Base-by-base conservation (phyloP, 495 filamentous ascomycete genomes). In the Cercophora scortea region DNA sequence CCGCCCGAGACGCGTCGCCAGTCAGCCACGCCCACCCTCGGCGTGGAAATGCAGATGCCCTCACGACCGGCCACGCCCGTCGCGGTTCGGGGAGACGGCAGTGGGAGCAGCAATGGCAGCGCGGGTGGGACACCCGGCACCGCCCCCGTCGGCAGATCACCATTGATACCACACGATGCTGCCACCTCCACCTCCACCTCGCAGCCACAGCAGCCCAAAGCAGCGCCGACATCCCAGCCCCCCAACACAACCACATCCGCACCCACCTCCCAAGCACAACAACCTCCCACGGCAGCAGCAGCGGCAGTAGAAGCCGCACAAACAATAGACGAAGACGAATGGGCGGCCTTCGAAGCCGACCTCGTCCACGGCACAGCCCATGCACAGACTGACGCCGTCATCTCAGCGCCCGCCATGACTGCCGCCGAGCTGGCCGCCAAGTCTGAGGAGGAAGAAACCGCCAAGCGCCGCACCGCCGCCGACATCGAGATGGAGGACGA, bases 341-440 rank as follows among this genome's bases (percentile, higher is more conserved):
- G 90, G 88, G 89, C 87, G 0, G 88, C 88, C 42, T 95, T 95
- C 62, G 88, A 95, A 67, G 86, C 89, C 13, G 91, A 95, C 19
- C 80, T 96, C 11, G 81, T 81, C 6, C 79, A 77, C 17, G 78
- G 78, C 40, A 32, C 1, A 32, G 12, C 40, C 12, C 13, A 9
- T 2, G 51, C 51, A 40, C 68, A 46, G 8, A 42, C 43, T 4
- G 68, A 73, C 51, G 80, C 81, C 7, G 85, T 82, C 0, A 93
- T 95, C 51, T 84, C 82, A 1, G 87, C 87, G 10, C 78, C 79
- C 3, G 81, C 79, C 0, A 71, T 95, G 56, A 79, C 85, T 10
- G 80, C 83, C 6, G 86, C 83, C 12, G 86, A 95, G 53, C 51
- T 94, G 1, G 87, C 82, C 1, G 82, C 82, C 47, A 83, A 86